Evolutionary conservation across 2,329 filamentous ascomycete genomes (phyloP), one percentile per base, ranked within the genome.

Genomic region (Arthrobotrys megalospora): DNA sequence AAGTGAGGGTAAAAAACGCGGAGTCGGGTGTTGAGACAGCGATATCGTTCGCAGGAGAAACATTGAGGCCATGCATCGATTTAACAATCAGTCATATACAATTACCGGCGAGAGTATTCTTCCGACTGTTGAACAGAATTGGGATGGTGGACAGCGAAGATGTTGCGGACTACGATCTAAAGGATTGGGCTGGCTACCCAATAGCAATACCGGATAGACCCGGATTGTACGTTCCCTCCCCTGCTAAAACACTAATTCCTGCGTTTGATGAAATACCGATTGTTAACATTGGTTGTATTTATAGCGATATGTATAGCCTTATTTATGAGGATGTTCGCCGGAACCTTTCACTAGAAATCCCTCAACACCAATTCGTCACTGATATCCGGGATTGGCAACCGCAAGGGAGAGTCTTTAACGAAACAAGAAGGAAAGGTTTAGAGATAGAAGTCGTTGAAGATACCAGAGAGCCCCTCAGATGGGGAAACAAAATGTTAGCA

Each of bases 61-160:
- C 50, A n/a, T 24, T 55, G 6, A 55, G 19, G 28, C 50, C 50
- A n/a, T 55, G 50, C 28, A 24, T 55, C 24, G 50, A 24, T 32
- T n/a, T 24, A 34, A 2, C n/a, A 3, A 10, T 55, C 50, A 24
- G 14, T 24, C 28, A 55, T 24, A 55, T 55, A 24, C 12, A 32
- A 10, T 12, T 55, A 24, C 50, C 50, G n/a, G 16, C 16, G 21
- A 34, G 8, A 21, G 12, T 55, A 24, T 55, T 21, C 24, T 55
- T 55, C 24, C 21, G 50, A 12, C 14, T 55, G 16, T n/a, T 55
- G 21, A 28, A 55, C 12, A n/a, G 16, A 34, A 8, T 55, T 12
- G 50, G 50, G 50, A 24, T 55, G 4, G 24, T 55, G 5, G 50
- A 34, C 5, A 24, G 6, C 8, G 12, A 16, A 16, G 19, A 55